Percentiles rank a stretch among this genome's conserved stretches.
These are phyloP conservation scores for Phytopythium ostracodes DNA, from an alignment of 352 stramenopile genomes.

Conservation along the genomic window DNA sequence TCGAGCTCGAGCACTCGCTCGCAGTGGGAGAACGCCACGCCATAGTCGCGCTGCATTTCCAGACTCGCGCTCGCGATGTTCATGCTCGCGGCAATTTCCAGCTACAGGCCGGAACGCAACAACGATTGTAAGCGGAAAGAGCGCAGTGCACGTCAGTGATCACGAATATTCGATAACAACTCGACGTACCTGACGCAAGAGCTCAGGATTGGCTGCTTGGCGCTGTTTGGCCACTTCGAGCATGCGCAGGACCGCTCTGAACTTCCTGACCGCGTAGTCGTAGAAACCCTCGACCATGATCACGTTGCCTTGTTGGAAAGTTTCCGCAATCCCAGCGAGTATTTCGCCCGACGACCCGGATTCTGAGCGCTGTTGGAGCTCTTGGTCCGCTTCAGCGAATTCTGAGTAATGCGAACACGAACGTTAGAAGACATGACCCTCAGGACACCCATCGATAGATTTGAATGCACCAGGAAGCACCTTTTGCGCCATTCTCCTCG, in stretches of 20 bases:
- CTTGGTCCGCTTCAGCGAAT: background rate
- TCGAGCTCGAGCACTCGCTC: slow-evolving; percentile 35
- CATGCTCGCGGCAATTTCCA: slow-evolving; percentile 53
- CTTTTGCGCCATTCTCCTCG: background rate
- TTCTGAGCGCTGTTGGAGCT: background rate
- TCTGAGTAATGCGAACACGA: background rate
- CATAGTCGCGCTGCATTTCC: slow-evolving; percentile 59
- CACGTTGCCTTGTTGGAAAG: slow-evolving; percentile 51
- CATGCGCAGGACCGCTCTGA: slow-evolving; percentile 34
- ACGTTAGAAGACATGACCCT: background rate
- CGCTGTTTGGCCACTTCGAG: slow-evolving; percentile 14
- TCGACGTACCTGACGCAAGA: slow-evolving; percentile 24
- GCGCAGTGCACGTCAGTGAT: no score
- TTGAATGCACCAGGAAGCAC: background rate
- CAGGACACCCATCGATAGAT: background rate
- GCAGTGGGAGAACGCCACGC: slow-evolving; percentile 34
- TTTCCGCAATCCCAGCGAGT: slow-evolving; percentile 28
- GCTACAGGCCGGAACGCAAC: no score
- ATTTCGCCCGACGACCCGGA: slow-evolving; percentile 9
- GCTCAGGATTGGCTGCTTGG: background rate
- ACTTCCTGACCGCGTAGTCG: slow-evolving; percentile 57
- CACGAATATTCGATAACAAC: no score
- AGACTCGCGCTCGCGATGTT: slow-evolving; percentile 59
- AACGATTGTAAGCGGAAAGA: no score
- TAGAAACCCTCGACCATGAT: slow-evolving; percentile 63